phyloP scores from a whole-genome alignment of 495 filamentous ascomycete genomes.

The Baudoinia panamericana region DNA sequence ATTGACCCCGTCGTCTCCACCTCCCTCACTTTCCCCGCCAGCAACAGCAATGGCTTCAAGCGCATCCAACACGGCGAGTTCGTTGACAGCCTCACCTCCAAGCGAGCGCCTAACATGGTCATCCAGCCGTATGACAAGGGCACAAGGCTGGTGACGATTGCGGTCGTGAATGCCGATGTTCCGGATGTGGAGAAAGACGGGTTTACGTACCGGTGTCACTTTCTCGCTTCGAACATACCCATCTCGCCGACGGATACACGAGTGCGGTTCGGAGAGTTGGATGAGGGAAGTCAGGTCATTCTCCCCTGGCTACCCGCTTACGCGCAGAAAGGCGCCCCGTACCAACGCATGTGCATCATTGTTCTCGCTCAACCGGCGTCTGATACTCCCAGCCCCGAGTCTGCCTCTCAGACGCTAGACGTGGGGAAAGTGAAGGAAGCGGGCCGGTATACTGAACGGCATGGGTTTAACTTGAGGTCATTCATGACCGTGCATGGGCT shows the following conservation, averaged over 20 bases:
- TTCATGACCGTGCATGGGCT: conserved; percentile 57
- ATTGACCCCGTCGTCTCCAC: conserved; percentile 71
- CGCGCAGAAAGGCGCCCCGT: conserved; percentile 79
- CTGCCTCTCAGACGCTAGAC: conserved; percentile 38
- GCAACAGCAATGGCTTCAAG: conserved; percentile 22
- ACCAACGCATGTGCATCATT: conserved; percentile 76
- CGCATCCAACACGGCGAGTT: conserved; percentile 59
- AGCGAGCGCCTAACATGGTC: conserved; percentile 55
- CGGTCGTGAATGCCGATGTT: conserved; percentile 81
- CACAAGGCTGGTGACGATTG: conserved; percentile 67
- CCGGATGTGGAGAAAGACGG: conserved; percentile 62
- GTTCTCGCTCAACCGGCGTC: conserved; percentile 57
- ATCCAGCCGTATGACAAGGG: conserved; percentile 76
- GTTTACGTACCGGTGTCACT: conserved; percentile 74
- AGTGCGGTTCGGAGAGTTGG: conserved; percentile 39
- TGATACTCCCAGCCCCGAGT: neutral
- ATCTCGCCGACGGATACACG: conserved; percentile 42
- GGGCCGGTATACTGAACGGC: conserved; percentile 34
- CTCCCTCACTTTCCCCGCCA: conserved; percentile 59
- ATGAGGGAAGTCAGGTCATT: conserved; percentile 47
- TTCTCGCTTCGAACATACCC: conserved; percentile 56
- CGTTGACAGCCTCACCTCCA: conserved; percentile 56
- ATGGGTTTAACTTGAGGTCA: conserved; percentile 57
- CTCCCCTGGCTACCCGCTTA: conserved; percentile 75
- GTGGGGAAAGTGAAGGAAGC: conserved; percentile 35